Conservation (phyloP, 345 rosid species). For the Gossypium raimondii region DNA sequence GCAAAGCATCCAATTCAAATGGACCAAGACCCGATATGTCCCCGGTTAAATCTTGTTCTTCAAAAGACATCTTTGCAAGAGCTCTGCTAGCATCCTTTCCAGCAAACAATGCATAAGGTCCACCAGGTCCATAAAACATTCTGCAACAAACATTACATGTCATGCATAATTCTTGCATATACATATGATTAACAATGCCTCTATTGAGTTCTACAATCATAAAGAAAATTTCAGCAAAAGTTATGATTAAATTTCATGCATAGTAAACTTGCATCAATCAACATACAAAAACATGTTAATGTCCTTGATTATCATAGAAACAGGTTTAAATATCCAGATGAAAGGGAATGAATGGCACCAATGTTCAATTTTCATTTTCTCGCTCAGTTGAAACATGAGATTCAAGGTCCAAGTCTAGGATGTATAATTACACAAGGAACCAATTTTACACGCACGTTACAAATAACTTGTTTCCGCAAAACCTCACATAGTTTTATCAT, state of each 20-base stretch:
- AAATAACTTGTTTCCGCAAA: no score
- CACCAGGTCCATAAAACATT: constrained; percentile 99
- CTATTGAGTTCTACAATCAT: neutral
- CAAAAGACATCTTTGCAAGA: constrained; percentile 99
- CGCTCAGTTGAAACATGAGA: neutral
- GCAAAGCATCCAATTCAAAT: constrained; percentile 89
- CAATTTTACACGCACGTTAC: no score
- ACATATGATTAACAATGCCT: neutral
- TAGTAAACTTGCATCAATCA: neutral
- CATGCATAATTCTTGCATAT: neutral
- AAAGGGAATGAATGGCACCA: neutral
- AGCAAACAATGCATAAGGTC: constrained; percentile 93
- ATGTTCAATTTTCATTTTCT: neutral
- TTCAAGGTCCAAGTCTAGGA: neutral
- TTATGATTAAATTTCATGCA: neutral
- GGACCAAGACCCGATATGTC: constrained; percentile 95
- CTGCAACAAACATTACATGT: constrained; percentile 33
- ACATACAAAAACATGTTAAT: neutral
- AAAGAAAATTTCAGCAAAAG: neutral
- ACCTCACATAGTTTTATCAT: no score
- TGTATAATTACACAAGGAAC: neutral
- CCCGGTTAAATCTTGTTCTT: constrained; percentile 81
- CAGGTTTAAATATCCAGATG: neutral
- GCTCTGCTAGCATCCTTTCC: constrained; percentile 98
- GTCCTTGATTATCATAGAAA: neutral